Percentiles rank a stretch among this genome's conserved stretches.
Conservation (phyloP, 83 land plant genomes). For the Picea mariana region DNA sequence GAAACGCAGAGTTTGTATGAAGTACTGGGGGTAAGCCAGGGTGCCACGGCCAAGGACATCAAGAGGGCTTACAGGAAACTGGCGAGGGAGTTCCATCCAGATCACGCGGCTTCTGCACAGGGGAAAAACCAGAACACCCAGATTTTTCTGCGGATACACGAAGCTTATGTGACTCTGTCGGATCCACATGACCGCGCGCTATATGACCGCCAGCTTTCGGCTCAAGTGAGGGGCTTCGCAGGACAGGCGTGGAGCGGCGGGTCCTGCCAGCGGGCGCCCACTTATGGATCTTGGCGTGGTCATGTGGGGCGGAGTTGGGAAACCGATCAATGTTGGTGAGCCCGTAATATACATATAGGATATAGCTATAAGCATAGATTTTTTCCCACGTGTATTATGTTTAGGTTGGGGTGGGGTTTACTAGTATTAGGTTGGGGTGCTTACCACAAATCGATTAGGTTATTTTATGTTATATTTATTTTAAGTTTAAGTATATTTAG, state of each 20-base stretch:
- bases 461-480: too few species aligned
- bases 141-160: slow-evolving; percentile 14
- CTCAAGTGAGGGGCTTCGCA: slow-evolving; percentile 12
- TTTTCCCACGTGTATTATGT: too few species aligned
- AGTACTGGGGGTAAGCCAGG: slow-evolving; percentile 20
- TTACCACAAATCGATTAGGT: too few species aligned
- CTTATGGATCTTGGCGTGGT: background rate
- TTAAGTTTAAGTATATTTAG: too few species aligned
- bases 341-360: background rate
- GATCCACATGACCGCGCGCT: slow-evolving; percentile 17
- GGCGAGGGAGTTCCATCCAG: slow-evolving; percentile 24
- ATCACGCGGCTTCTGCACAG: background rate
- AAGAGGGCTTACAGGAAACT: slow-evolving; percentile 25
- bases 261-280: background rate
- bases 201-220: slow-evolving; percentile 19
- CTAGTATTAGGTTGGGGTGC: too few species aligned
- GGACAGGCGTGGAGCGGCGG: slow-evolving; percentile 17
- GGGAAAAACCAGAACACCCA: background rate
- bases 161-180: slow-evolving; percentile 18
- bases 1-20: slow-evolving; percentile 18
- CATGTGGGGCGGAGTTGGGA: background rate
- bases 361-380: too few species aligned
- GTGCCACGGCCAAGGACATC: slow-evolving; percentile 18
- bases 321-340: slow-evolving; percentile 41
- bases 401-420: too few species aligned